Evolutionary conservation across 2,329 filamentous ascomycete genomes (phyloP), one percentile per base, ranked within the genome.

Genomic region (Arthrinium puccinioides): DNA sequence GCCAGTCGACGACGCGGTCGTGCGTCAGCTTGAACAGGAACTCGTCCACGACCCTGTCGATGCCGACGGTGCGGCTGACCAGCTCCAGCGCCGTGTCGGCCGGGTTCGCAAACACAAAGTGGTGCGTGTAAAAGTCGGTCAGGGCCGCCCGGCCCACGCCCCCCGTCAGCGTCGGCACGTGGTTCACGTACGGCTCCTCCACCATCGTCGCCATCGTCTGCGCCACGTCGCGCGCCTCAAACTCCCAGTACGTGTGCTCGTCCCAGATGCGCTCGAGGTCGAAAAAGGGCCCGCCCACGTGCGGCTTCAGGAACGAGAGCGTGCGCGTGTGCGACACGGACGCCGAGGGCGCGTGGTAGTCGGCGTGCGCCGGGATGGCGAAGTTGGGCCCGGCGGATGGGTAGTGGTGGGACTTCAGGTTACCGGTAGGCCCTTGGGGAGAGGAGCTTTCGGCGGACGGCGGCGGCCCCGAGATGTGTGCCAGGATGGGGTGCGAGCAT

Each of bases 201-300:
- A 87, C 82, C 84, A 89, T 88, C 0, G 84, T 88, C n/a, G 68
- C 69, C 84, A 89, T 88, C 0, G 84, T 89, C 45, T 77, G 74
- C 43, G 77, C 76, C 0, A 87, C 82, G 3, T 75, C 76, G 9
- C 82, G 70, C 38, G 79, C 75, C 2, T 59, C 75, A 53, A 89
- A 89, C 53, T 88, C 82, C 47, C 73, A 82, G 29, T 70, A 69
- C 0, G 80, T 84, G 54, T 90, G 84, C 56, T 88, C 82, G 7
- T 87, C 82, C 84, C 84, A 90, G 33, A 88, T 79, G 2, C 71
- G 70, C 52, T 89, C 85, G 8, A 89, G 72, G 46, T 88, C 81
- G 50, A 88, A 87, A 43, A 69, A 73, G 0, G 84, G 83, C 0
- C 83, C 84, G 1, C 63, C 62, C 3, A 83, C 60, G 2, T 72